These are phyloP conservation scores for Aspergillus spinulosporus DNA, from an alignment of 2,329 filamentous ascomycete species.

Conservation along the genomic window DNA sequence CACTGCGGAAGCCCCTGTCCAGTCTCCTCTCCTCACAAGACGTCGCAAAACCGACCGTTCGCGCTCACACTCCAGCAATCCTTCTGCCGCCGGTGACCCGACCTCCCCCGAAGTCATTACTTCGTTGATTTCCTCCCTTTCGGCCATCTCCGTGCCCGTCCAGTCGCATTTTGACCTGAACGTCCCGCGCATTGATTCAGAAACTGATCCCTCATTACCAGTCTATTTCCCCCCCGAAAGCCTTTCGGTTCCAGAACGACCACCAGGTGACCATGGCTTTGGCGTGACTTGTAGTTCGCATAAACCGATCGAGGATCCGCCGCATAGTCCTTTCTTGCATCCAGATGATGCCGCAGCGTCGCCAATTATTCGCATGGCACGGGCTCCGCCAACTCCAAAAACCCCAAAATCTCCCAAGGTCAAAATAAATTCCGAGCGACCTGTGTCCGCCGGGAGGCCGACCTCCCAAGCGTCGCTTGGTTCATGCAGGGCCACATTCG, in stretches of 20 bases:
- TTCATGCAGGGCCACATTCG: slow-evolving; percentile 35
- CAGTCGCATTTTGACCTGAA: slow-evolving; percentile 67
- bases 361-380: slow-evolving; percentile 77
- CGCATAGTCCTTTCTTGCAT: slow-evolving; percentile 52
- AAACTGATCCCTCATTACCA: slow-evolving; percentile 40
- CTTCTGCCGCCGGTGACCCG: slow-evolving; percentile 37
- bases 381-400: slow-evolving; percentile 75
- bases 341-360: slow-evolving; percentile 61
- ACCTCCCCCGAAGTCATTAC: slow-evolving; percentile 56
- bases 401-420: slow-evolving; percentile 35
- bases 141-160: slow-evolving; percentile 62
- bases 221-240: slow-evolving; percentile 28
- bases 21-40: slow-evolving; percentile 36
- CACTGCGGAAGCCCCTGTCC: slow-evolving; percentile 29
- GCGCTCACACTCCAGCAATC: slow-evolving; percentile 33
- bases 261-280: slow-evolving; percentile 49
- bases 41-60: slow-evolving; percentile 49
- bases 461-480: slow-evolving; percentile 41
- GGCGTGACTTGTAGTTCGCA: slow-evolving; percentile 73
- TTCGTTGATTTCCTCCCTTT: slow-evolving; percentile 62
- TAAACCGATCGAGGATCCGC: slow-evolving; percentile 53
- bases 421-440: slow-evolving; percentile 51
- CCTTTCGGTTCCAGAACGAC: slow-evolving; percentile 31
- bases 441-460: slow-evolving; percentile 33
- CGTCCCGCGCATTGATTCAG: slow-evolving; percentile 46